A percentile compares a stretch with the other conserved stretches of the same genome.
Evolutionary conservation across 495 filamentous ascomycete genomes (phyloP).

Genomic region (Xylona heveae): DNA sequence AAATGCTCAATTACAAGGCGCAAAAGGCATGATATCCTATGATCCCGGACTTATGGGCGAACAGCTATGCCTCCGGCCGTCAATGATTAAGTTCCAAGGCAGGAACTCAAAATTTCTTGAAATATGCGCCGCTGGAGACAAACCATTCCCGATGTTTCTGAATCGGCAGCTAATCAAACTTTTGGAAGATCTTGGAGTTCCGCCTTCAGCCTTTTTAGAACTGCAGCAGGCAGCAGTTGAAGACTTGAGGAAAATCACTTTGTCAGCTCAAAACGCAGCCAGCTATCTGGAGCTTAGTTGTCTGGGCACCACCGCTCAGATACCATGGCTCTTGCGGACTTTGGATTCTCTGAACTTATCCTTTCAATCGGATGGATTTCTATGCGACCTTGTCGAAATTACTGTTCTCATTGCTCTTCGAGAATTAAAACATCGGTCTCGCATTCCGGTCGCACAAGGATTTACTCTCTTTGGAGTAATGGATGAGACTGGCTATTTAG

Average conservation of each 20-base stretch:
- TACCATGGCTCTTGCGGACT: slow-evolving; percentile 34
- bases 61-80: slow-evolving; percentile 34
- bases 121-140: slow-evolving; percentile 47
- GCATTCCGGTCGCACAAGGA: slow-evolving; percentile 47
- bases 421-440: slow-evolving; percentile 50
- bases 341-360: slow-evolving; percentile 29
- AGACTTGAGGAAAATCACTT: slow-evolving; percentile 31
- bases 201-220: slow-evolving; percentile 30
- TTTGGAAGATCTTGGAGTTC: slow-evolving; percentile 47
- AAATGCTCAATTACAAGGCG: slow-evolving; percentile 21
- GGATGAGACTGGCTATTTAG: slow-evolving; percentile 52
- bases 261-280: slow-evolving; percentile 31
- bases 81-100: slow-evolving; percentile 66
- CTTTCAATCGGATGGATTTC: slow-evolving; percentile 42
- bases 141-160: slow-evolving; percentile 43
- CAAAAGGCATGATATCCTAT: slow-evolving; percentile 52
- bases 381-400: slow-evolving; percentile 40
- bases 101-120: slow-evolving; percentile 33
- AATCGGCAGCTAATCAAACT: slow-evolving; percentile 70
- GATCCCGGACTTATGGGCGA: slow-evolving; percentile 33
- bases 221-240: slow-evolving; percentile 35
- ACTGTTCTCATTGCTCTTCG: slow-evolving; percentile 41
- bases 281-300: slow-evolving; percentile 33
- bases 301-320: slow-evolving; percentile 29
- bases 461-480: slow-evolving; percentile 59